These are phyloP conservation scores for Pyracantha coccinea DNA, from an alignment of 331 rosid species.

Conservation along the genomic window DNA sequence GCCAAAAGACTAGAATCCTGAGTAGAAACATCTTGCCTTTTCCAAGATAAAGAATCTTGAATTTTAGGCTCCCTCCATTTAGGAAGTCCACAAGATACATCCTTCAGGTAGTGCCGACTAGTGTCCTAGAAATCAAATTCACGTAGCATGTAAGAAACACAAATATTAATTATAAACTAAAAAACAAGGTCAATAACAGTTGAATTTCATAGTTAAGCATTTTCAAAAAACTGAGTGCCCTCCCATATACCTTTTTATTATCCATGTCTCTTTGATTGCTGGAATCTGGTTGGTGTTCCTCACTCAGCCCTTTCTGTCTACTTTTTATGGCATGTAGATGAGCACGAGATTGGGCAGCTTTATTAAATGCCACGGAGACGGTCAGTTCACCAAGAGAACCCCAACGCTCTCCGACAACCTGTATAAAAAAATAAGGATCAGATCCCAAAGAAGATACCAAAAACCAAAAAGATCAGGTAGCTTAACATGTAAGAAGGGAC, in stretches of 20 bases:
- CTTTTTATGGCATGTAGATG: slow-evolving; percentile 68
- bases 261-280: slow-evolving; percentile 26
- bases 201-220: neutral
- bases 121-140: slow-evolving; percentile 18
- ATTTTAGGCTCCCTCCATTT: slow-evolving; percentile 74
- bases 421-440: slow-evolving; percentile 9
- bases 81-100: slow-evolving; percentile 40
- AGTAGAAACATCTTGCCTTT: slow-evolving; percentile 35
- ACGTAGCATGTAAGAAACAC: neutral
- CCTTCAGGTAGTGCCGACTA: slow-evolving; percentile 46
- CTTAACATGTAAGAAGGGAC: slow-evolving; percentile 4
- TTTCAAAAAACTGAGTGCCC: neutral
- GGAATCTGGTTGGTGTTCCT: slow-evolving; percentile 32
- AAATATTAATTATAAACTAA: neutral
- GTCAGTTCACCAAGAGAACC: slow-evolving; percentile 72
- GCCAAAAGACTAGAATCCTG: slow-evolving; percentile 49
- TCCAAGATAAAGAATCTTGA: slow-evolving; percentile 76
- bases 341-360: slow-evolving; percentile 84
- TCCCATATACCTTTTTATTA: slow-evolving; percentile 32
- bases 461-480: neutral
- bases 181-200: neutral
- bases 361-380: slow-evolving; percentile 52
- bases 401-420: slow-evolving; percentile 89
- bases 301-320: slow-evolving; percentile 51
- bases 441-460: neutral